Conservation (phyloP, 1,139 yeast genomes). For the Nadsonia starkeyi-henricii region DNA sequence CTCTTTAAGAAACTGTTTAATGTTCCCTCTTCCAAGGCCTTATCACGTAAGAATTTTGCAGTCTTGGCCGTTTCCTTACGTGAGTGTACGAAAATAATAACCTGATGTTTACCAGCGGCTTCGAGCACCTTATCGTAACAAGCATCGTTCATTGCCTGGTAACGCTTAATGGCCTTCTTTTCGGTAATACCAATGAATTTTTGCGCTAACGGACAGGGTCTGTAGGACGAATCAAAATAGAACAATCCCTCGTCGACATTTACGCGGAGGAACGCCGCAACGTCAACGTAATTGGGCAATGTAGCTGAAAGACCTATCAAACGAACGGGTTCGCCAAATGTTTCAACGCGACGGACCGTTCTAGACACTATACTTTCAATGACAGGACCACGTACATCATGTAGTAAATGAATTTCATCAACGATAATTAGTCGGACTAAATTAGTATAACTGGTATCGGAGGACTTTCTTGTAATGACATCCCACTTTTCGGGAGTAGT, state of each 20-base stretch:
- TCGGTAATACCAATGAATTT: slow-evolving; percentile 82
- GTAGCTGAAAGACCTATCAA: slow-evolving; percentile 89
- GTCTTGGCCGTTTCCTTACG: slow-evolving; percentile 83
- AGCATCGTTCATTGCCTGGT: slow-evolving; percentile 80
- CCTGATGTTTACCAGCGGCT: slow-evolving; percentile 60
- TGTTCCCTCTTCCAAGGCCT: slow-evolving; percentile 43
- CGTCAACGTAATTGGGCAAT: slow-evolving; percentile 79
- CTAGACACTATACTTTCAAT: slow-evolving; percentile 78
- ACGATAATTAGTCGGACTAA: slow-evolving; percentile 64
- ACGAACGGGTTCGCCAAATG: slow-evolving; percentile 38
- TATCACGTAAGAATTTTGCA: slow-evolving; percentile 59
- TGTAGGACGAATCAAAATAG: slow-evolving; percentile 65
- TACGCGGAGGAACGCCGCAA: slow-evolving; percentile 68
- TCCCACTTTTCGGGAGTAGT: slow-evolving; percentile 98
- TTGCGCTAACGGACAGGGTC: slow-evolving; percentile 91
- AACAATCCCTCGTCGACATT: slow-evolving; percentile 45
- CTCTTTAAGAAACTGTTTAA: slow-evolving; percentile 33
- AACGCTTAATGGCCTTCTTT: slow-evolving; percentile 62
- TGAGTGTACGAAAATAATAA: slow-evolving; percentile 85
- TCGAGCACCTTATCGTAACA: slow-evolving; percentile 75
- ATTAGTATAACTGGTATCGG: slow-evolving; percentile 47
- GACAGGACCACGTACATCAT: slow-evolving; percentile 94
- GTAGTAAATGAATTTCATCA: slow-evolving; percentile 87
- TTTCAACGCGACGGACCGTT: slow-evolving; percentile 37
- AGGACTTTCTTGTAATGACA: slow-evolving; percentile 70